Conservation (phyloP, 2,329 filamentous ascomycete species). For the Penicillium glabrum region DNA sequence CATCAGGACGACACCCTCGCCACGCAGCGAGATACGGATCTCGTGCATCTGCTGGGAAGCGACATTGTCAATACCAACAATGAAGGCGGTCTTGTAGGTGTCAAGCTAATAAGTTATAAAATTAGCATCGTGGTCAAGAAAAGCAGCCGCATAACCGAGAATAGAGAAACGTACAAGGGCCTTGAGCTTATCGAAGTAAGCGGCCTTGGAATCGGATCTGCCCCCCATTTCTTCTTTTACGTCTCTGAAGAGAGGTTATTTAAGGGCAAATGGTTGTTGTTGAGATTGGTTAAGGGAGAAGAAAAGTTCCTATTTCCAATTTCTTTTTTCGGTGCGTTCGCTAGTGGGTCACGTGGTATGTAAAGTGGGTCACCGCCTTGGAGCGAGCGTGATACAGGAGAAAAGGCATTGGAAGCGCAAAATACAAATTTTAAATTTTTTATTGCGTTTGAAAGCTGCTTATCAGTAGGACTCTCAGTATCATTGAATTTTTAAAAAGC, state of each 20-base stretch:
- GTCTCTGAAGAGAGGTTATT: slow-evolving; percentile 91
- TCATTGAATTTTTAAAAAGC: background rate
- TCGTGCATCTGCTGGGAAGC: slow-evolving; percentile 99
- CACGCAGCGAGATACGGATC: slow-evolving; percentile 89
- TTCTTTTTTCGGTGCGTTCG: slow-evolving; percentile 43
- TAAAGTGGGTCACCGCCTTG: background rate
- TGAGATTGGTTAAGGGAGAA: slow-evolving; percentile 24
- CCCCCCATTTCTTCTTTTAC: slow-evolving; percentile 96
- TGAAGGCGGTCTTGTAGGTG: slow-evolving; percentile 97
- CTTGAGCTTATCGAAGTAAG: slow-evolving; percentile 99
- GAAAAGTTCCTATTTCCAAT: slow-evolving; percentile 22
- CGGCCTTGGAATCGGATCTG: slow-evolving; percentile 91
- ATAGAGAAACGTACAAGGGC: slow-evolving; percentile 49
- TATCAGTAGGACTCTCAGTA: background rate
- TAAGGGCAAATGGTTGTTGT: slow-evolving; percentile 68
- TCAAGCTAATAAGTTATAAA: slow-evolving; percentile 58
- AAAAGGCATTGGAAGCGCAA: background rate
- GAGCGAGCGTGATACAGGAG: background rate
- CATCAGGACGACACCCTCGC: slow-evolving; percentile 94
- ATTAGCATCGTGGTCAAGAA: background rate
- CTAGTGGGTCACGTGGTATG: slow-evolving; percentile 34
- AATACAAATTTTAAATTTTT: background rate
- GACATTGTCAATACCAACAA: slow-evolving; percentile 98
- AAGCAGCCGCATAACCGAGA: background rate
- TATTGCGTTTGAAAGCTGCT: background rate